Conservation (phyloP, 2,329 filamentous ascomycete species). For the Penicillium vulpinum region DNA sequence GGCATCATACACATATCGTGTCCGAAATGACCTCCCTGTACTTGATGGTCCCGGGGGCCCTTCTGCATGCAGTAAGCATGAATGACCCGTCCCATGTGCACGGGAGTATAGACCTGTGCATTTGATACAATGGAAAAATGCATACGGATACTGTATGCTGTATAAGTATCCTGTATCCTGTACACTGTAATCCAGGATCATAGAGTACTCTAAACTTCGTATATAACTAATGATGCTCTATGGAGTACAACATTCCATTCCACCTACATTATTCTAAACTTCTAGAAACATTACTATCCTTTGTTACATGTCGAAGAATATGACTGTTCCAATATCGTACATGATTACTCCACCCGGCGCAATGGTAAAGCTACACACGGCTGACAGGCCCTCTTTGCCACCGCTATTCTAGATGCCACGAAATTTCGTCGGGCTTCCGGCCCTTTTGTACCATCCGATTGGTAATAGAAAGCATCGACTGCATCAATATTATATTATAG, state of each 20-base stretch:
- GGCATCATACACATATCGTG: neutral
- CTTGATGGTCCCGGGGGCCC: neutral
- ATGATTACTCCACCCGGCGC: neutral
- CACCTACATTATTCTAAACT: too few species aligned
- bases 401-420: neutral
- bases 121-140: neutral
- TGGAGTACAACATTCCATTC: neutral
- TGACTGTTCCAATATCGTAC: neutral
- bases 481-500: neutral
- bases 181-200: neutral
- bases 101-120: neutral
- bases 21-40: neutral
- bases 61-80: constrained; percentile 1
- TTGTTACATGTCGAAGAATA: neutral
- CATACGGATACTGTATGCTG: neutral
- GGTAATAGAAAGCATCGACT: neutral
- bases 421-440: neutral
- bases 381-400: neutral
- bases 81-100: neutral
- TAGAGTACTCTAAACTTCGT: neutral
- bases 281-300: neutral
- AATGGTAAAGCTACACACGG: constrained; percentile 4
- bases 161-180: neutral
- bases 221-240: neutral
- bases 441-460: neutral